Evolutionary conservation across 257 asterid species (phyloP), one percentile per base, ranked within the genome.

Genomic region (Lycium barbarum): DNA sequence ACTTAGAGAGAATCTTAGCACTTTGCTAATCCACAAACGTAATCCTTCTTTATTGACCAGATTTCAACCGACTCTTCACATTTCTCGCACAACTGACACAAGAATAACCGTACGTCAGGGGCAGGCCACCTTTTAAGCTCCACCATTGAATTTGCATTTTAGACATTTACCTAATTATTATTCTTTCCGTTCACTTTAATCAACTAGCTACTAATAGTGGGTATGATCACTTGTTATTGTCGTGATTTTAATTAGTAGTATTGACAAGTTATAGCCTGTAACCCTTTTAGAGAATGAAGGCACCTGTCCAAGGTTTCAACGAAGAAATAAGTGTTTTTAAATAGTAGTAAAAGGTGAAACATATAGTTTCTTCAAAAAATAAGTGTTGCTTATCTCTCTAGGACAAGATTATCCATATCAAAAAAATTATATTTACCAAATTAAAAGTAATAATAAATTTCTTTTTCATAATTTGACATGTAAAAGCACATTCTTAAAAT

Each of bases 31-130:
- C 87, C 20, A 6, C 0, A 80, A 87, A 84, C 10, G 36, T 35
- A 87, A 72, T 57, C 59, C 51, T 38, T 62, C 79, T 84, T 58
- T 79, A 45, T 62, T 79, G 86, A 83, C 70, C 83, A 81, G 33
- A 40, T 40, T 40, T 40, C 45, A 17, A 33, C 9, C 51, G 63
- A 71, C 65, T 0, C 74, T 9, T 26, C 33, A 26, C 33, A 26
- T 26, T 0, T 26, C 33, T 26, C 33, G 33, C 33, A 26, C 33
- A 26, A 26, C 33, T 26, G 11, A 22, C 63, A 76, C 22, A 54
- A 54, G 38, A 80, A 58, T 38, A 54, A 11, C 26, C 61, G 72
- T 81, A 58, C 84, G 22, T 81, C 71, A 59, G 36, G 36, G 40
- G 10, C 33, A 18, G 51, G 57, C 36, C 18, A 3, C 59, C 84